Evolutionary conservation across 148 eudicot genomes (phyloP), one percentile per base, ranked within the genome.

Genomic region (Vaccinium darrowii): DNA sequence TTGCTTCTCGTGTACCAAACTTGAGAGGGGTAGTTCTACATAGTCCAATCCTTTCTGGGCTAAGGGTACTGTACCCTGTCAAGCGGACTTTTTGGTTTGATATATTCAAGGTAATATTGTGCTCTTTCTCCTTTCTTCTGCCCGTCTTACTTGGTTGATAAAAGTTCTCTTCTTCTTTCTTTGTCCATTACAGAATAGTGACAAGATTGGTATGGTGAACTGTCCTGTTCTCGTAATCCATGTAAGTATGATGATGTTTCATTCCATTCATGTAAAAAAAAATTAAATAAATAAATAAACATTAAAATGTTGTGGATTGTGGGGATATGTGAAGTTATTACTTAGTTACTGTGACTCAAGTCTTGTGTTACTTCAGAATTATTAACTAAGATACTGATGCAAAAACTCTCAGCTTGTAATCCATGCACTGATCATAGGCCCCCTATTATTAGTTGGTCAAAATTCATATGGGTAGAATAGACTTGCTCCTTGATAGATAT

Each of bases 11-110:
- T 23, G 53, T 89, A 53, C 94, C 98, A 51, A 89, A 94, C 85
- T 87, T 94, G 78, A 91, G 97, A 93, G 99, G 97, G 57, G 98
- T 94, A 52, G 97, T 96, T 83, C 90, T 96, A 80, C 99, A 96
- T 83, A 94, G 98, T 87, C 98, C 99, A 49, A 94, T 96, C 52
- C 89, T 93, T 54, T 96, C 99, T 81, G 99, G 99, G 50, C 85
- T 96, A 67, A 90, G 98, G 85, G 99, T 96, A 78, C 88, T 96
- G 76, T 92, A 94, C 87, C 93, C 99, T 86, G 94, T 91, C 76
- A 96, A 93, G 88, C 89, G 95, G 81, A 92, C 97, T 23, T 96
- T 88, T 84, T 96, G 97, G 95, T 96, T 96, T 65, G 99, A 96
- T 86, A 96, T 96, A 57, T 96, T 90, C 91, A 96, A 96, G 99